phyloP scores from a whole-genome alignment of 257 asterid genomes.

The Solanum habrochaites region DNA sequence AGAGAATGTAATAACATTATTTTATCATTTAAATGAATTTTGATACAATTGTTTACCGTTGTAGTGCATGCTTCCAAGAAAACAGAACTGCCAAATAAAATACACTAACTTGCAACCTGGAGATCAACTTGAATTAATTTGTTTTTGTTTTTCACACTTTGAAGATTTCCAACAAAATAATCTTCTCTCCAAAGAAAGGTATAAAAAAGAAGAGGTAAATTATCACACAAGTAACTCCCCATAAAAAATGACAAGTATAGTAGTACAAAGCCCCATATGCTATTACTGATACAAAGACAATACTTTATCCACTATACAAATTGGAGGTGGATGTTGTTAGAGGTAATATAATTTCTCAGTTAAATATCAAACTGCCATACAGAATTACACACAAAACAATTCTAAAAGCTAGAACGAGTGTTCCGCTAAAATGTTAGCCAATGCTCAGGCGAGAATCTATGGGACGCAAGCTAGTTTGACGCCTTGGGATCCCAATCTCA shows the following conservation, averaged over 20 bases:
- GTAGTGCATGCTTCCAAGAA: neutral
- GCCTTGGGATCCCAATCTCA: constrained; percentile 90
- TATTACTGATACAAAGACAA: constrained; percentile 21
- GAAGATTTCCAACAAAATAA: neutral
- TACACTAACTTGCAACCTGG: neutral
- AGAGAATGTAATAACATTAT: no score
- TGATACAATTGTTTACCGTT: neutral
- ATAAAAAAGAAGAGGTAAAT: neutral
- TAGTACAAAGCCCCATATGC: neutral
- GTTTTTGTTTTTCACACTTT: neutral
- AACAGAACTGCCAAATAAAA: neutral
- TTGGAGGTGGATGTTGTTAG: constrained; percentile 34
- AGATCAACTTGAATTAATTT: neutral
- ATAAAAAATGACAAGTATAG: neutral
- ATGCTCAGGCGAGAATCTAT: constrained; percentile 74
- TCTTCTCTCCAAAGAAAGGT: neutral
- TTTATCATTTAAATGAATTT: no score
- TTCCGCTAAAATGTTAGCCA: constrained; percentile 30
- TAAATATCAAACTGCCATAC: constrained; percentile 21
- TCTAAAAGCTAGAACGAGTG: constrained; percentile 3
- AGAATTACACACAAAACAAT: constrained; percentile 16
- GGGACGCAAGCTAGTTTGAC: constrained; percentile 63
- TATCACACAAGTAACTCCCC: neutral
- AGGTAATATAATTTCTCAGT: constrained; percentile 13
- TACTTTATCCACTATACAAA: constrained; percentile 39